Evolutionary conservation across 768 basidiomycete genomes (phyloP).

Genomic region (Terana coerulea): DNA sequence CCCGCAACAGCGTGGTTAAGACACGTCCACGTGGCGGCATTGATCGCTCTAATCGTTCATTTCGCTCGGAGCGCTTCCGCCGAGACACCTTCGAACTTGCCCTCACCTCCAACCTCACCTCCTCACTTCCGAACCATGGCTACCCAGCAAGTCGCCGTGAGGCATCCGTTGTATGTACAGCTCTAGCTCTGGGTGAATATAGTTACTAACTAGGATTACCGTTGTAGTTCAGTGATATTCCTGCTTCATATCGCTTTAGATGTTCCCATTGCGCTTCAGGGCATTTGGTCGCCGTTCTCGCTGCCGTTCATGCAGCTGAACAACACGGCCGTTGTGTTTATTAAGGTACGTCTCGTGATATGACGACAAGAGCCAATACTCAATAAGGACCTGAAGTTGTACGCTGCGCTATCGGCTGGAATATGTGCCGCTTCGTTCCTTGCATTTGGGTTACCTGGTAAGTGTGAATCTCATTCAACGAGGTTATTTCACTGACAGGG

Average conservation of each 20-base stretch:
- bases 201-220: background rate
- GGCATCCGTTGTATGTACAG: slow-evolving; percentile 15
- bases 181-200: background rate
- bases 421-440: slow-evolving; percentile 61
- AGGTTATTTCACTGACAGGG: background rate
- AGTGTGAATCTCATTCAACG: slow-evolving; percentile 14
- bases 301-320: slow-evolving; percentile 79
- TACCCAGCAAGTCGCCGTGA: slow-evolving; percentile 4
- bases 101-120: background rate
- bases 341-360: slow-evolving; percentile 54
- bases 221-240: slow-evolving; percentile 59
- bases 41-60: too few species aligned
- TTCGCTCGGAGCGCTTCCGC: too few species aligned
- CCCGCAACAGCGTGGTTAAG: too few species aligned
- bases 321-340: slow-evolving; percentile 72
- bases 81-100: too few species aligned
- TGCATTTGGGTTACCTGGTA: slow-evolving; percentile 71
- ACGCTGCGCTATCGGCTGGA: slow-evolving; percentile 57
- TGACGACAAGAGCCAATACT: background rate
- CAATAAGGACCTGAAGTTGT: slow-evolving; percentile 45
- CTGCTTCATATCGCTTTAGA: slow-evolving; percentile 79
- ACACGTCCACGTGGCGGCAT: too few species aligned
- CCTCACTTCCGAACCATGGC: slow-evolving; percentile 8
- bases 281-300: slow-evolving; percentile 55
- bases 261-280: slow-evolving; percentile 73